phyloP scores from a whole-genome alignment of 2,329 filamentous ascomycete species.

The Paraconiothyrium sp. region DNA sequence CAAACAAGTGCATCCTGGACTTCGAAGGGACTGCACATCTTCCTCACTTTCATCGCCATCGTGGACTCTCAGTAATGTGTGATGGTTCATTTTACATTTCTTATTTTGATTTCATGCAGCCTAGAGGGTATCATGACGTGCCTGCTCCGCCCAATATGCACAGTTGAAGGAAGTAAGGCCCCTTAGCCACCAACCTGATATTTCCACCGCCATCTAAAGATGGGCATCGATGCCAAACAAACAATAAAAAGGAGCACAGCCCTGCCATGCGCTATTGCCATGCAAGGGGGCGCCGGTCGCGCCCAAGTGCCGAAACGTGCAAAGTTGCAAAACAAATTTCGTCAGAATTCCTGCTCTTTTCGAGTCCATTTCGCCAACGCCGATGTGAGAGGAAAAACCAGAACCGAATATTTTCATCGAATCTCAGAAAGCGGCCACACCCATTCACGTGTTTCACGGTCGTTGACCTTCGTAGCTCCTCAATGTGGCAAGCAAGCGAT shows the following conservation, averaged over 20 bases:
- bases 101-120: constrained; percentile 20
- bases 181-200: constrained; percentile 4
- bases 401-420: constrained; percentile 15
- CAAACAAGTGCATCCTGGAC: no score
- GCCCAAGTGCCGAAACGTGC: background rate
- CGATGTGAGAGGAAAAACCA: constrained; percentile 6
- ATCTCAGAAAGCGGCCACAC: background rate
- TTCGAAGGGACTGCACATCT: no score
- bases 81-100: constrained; percentile 18
- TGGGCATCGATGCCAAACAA: constrained; percentile 18
- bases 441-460: background rate
- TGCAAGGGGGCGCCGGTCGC: background rate
- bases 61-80: background rate
- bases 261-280: background rate
- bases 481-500: background rate
- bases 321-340: constrained; percentile 3
- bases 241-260: constrained; percentile 1
- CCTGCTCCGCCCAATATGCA: constrained; percentile 24
- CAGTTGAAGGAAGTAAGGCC: constrained; percentile 15
- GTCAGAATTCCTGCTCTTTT: constrained; percentile 14
- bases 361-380: constrained; percentile 12
- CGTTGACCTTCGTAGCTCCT: background rate
- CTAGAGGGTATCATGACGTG: constrained; percentile 23
- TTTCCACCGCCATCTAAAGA: constrained; percentile 12
- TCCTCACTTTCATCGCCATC: no score